phyloP scores from a whole-genome alignment of 805 yeast genomes.

The Cephaloascus fragrans region DNA sequence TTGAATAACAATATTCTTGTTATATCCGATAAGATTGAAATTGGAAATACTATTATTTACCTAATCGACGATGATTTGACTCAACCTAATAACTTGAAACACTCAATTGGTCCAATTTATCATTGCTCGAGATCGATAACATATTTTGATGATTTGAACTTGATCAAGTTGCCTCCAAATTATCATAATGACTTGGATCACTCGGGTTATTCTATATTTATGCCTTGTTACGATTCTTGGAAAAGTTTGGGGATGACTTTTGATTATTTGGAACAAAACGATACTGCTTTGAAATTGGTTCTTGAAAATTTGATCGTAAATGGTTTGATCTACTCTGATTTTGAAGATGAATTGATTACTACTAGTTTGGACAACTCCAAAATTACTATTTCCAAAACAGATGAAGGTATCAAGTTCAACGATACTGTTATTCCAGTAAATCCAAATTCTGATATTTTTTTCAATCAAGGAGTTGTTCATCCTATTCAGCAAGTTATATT shows the following conservation, averaged over 20 bases:
- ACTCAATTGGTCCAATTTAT: conserved; percentile 53
- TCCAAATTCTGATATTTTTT: conserved; percentile 54
- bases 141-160: conserved; percentile 40
- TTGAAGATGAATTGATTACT: conserved; percentile 15
- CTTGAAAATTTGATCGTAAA: conserved; percentile 53
- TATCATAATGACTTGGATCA: too few species aligned
- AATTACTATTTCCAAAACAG: conserved; percentile 7
- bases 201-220: conserved; percentile 72
- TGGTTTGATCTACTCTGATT: conserved; percentile 60
- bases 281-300: conserved; percentile 37
- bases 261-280: conserved; percentile 46
- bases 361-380: conserved; percentile 15
- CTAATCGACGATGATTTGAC: conserved; percentile 49
- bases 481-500: conserved; percentile 46
- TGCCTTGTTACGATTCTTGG: conserved; percentile 80
- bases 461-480: conserved; percentile 80
- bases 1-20: conserved; percentile 53
- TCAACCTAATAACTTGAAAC: conserved; percentile 54
- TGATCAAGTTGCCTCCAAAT: conserved; percentile 45
- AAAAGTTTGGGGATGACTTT: conserved; percentile 46
- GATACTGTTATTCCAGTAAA: conserved; percentile 22
- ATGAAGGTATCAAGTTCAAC: conserved; percentile 17
- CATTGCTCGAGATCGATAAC: conserved; percentile 58
- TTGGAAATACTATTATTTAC: conserved; percentile 64
- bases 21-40: conserved; percentile 26